Evolutionary conservation across 116 monocot genomes (phyloP), one percentile per base, ranked within the genome.

Genomic region (Trichopus zeylanicus): DNA sequence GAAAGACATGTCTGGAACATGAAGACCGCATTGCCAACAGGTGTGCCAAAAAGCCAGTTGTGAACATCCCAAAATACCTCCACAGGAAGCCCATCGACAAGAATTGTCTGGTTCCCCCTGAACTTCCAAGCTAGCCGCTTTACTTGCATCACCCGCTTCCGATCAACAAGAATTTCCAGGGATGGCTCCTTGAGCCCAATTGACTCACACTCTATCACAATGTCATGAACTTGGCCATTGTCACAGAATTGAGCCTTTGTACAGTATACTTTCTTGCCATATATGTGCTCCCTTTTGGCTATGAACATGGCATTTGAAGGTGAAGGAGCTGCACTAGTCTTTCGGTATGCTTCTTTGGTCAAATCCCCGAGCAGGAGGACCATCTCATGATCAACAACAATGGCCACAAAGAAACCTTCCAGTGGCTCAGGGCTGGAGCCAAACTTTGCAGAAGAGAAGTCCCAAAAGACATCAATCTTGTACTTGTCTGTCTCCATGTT

Each of bases 21-120:
- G 42, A 42, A 42, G 42, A 42, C 42, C 13, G 42, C 42, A 42
- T 42, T 42, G 3, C 42, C 42, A 1, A 9, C 42, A 13, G 42
- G 42, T 42, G 42, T 13, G 13, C 42, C 42, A 3, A 42, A 42
- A n/a, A 42, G 42, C 42, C 42, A 42, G 13, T 42, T 42, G 42
- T 42, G 42, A 42, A 42, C 42, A 42, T 42, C 42, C 42, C 42
- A 42, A 42, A 42, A 42, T 42, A 42, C 42, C 42, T 42, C 42
- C 42, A 42, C 42, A 9, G 7, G 42, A 42, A 42, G 7, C 12
- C 42, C 42, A n/a, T 42, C 42, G n/a, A 42, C 18, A 42, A 42
- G 42, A 42, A 42, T 42, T 13, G 42, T 12, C 42, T 42, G 42
- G n/a, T 42, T 42, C 6, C 42, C 42, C 42, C 42, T 42, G 13